A percentile compares a stretch with the other conserved stretches of the same genome.
Evolutionary conservation across 2,329 filamentous ascomycete genomes (phyloP).

Genomic region (Neofusicoccum sp.): DNA sequence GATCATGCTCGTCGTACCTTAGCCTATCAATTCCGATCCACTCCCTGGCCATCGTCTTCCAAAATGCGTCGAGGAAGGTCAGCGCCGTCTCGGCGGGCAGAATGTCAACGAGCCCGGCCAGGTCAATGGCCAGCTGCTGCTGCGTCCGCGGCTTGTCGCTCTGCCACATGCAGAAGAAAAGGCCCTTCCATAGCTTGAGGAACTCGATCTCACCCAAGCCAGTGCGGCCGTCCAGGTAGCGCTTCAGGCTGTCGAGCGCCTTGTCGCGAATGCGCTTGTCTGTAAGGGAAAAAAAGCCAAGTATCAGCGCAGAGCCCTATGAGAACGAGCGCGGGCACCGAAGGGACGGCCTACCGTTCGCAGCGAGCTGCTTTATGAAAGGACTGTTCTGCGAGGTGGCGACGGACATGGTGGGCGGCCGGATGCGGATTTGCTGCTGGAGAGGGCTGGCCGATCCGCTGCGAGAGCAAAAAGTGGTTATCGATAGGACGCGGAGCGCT

Average conservation of each 20-base stretch:
- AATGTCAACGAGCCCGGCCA: conserved; percentile 66
- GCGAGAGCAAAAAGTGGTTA: background rate
- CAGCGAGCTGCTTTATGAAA: conserved; percentile 17
- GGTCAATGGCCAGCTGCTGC: conserved; percentile 75
- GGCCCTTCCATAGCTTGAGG: conserved; percentile 89
- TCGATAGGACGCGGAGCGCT: background rate
- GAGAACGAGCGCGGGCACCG: too few relatives aligned
- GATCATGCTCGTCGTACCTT: conserved; percentile 25
- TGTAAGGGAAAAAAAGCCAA: background rate
- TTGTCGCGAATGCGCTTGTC: conserved; percentile 20
- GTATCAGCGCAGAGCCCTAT: too few relatives aligned
- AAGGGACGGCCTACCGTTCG: conserved; percentile 2
- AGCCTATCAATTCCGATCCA: conserved; percentile 52
- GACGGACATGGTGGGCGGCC: background rate
- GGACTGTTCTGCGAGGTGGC: conserved; percentile 11
- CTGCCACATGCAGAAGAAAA: conserved; percentile 93
- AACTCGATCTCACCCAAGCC: conserved; percentile 67
- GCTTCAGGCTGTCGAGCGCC: conserved; percentile 72
- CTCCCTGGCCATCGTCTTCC: conserved; percentile 51
- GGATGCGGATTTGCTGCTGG: background rate
- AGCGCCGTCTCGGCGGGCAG: conserved; percentile 49
- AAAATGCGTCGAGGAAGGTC: conserved; percentile 50
- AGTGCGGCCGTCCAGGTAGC: conserved; percentile 67
- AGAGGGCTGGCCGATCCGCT: background rate
- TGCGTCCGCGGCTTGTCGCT: conserved; percentile 85